Conservation (phyloP, 257 asterid species). For the Salvia hispanica region DNA sequence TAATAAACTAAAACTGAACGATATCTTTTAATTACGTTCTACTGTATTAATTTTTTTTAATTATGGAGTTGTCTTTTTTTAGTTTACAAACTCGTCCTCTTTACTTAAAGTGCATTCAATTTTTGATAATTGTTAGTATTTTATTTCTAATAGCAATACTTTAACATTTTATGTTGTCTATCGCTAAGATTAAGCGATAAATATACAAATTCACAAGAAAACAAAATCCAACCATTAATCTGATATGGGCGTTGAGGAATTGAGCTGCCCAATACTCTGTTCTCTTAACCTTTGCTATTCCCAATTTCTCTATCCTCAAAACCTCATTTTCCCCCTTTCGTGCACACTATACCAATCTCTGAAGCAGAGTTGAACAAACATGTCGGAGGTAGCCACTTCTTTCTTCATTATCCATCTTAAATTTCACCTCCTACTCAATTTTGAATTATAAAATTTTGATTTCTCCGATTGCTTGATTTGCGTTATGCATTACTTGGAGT, state of each 20-base stretch:
- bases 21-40: no score
- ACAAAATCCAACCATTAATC: constrained; percentile 43
- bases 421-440: background rate
- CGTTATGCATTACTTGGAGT: background rate
- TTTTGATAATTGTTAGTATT: no score
- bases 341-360: constrained; percentile 27
- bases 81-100: no score
- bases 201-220: constrained; percentile 25
- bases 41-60: no score
- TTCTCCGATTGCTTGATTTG: constrained; percentile 2
- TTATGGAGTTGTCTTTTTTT: no score
- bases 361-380: constrained; percentile 33
- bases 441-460: background rate
- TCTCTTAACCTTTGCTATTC: constrained; percentile 15
- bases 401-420: constrained; percentile 7
- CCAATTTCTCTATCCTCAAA: constrained; percentile 23
- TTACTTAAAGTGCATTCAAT: no score
- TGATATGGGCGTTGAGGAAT: constrained; percentile 40
- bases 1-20: no score
- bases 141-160: no score
- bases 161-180: no score
- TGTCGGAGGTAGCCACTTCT: constrained; percentile 45
- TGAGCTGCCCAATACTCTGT: constrained; percentile 41
- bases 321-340: constrained; percentile 20
- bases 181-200: no score